Base-by-base conservation (phyloP, 306 rosid genomes). In the Oemleria cerasiformis region DNA sequence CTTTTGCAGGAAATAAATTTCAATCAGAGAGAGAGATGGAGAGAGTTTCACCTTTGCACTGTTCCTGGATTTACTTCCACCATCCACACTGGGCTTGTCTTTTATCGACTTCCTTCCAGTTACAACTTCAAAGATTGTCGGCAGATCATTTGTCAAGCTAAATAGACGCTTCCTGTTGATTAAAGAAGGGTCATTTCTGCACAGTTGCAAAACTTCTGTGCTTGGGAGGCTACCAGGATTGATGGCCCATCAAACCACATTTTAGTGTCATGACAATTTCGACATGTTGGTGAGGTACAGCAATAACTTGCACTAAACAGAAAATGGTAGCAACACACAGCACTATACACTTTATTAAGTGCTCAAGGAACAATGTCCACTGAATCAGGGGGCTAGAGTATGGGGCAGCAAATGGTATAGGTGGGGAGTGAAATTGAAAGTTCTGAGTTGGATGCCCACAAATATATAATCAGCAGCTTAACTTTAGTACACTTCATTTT, bases 111-210 rank as follows among this genome's bases (percentile, higher is more conserved):
- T 81, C 80, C 86, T 83, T 74, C 83, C 86, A 9, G 90, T 79
- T 19, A 84, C 85, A 6, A 88, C 83, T 88, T 88, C 90, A 67
- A 78, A 81, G 48, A 88, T 66, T 17, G 88, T 88, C 5, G 92
- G 92, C 76, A 83, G 83, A 36, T 88, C 85, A 64, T 88, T 85
- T 51, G 80, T 83, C 85, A 83, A 54, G 79, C 83, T 81, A 75
- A 88, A 83, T 40, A 79, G 77, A 9, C 86, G 86, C 82, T 88
- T 85, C 82, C 90, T 83, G 84, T 74, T 38, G 68, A 80, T 67
- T 30, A 19, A 40, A 65, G 44, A 14, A 21, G 39, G 43, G 49
- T 68, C 6, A 51, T 48, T 20, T 45, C 54, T 13, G 21, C 64
- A 56, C 34, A 58, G 54, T 55, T 20, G 25, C 59, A 30, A n/a